Base-by-base conservation (phyloP, 108 stramenopile species). In the Chaetoceros tenuissimus region DNA sequence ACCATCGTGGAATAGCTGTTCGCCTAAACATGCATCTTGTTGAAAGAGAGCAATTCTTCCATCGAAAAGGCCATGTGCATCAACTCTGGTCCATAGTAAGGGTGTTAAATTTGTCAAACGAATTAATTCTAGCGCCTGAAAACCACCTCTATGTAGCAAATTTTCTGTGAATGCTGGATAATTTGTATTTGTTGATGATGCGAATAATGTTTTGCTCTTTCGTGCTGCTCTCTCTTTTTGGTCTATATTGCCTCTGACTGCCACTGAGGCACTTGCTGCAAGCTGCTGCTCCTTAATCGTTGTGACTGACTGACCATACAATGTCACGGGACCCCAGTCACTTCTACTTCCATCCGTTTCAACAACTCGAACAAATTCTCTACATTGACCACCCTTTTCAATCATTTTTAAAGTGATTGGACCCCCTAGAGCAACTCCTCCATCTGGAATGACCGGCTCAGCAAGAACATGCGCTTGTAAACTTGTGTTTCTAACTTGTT, bases 1-100 rank as follows among this genome's bases (percentile, higher is more conserved):
- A 20, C 91, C 87, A 46, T 92, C 91, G 54, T 92, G 87, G 59
- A 87, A 92, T 7, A 92, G 58, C 66, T 84, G 74, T 45, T 92
- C 91, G 0, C 82, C 91, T 20, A 88, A 62, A 31, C 87, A 92
- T 28, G 85, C 84, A 72, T 92, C 91, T 56, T 81, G 91, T 63
- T 88, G 87, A 68, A 73, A 80, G 8, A 88, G 79, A 40, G 83
- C 67, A 3, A 92, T 71, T 53, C 76, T 63, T 2, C 87, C 87
- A 48, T 75, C 79, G 51, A 84, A 92, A 18, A 82, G 64, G n/a
- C 79, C 75, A 52, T 80, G 80, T 2, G 91, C 85, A 64, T 92
- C 91, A 3, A 92, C 84, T 34, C 91, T 66, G 2, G 87, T 71
- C 91, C 91, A 92, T 13, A 92, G 58, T 23, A 92, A 71, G 10